These are phyloP conservation scores for Leucogyrophana mollusca DNA, from an alignment of 768 basidiomycete genomes.

Conservation along the genomic window DNA sequence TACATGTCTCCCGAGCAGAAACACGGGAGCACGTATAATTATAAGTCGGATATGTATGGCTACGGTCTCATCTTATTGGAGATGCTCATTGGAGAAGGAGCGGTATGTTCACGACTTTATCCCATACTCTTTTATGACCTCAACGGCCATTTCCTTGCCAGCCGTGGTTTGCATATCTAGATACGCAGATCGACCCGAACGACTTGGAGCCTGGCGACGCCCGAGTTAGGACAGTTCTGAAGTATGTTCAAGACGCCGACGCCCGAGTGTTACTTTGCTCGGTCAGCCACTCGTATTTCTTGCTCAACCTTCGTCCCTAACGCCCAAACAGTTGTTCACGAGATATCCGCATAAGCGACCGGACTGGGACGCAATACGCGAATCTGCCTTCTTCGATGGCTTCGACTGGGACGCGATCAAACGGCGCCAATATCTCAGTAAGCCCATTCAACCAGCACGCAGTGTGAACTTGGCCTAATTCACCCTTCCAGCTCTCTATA, in stretches of 20 bases:
- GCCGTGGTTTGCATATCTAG: neutral
- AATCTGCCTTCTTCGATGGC: neutral
- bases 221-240: neutral
- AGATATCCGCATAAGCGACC: neutral
- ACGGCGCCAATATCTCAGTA: neutral
- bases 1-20: neutral
- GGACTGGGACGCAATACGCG: neutral
- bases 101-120: conserved; percentile 8
- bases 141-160: neutral
- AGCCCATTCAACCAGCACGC: neutral
- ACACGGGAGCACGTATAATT: neutral
- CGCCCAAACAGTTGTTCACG: neutral
- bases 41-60: conserved; percentile 10
- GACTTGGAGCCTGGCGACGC: neutral
- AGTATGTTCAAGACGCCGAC: neutral
- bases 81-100: conserved; percentile 8
- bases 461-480: neutral
- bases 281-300: neutral
- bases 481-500: neutral
- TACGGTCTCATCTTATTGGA: conserved; percentile 11
- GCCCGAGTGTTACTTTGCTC: neutral
- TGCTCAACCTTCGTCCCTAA: neutral
- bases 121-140: neutral
- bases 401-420: neutral
- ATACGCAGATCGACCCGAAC: too few relatives aligned